Evolutionary conservation across 2,329 filamentous ascomycete genomes (phyloP).

Genomic region (Penicillium sp.): DNA sequence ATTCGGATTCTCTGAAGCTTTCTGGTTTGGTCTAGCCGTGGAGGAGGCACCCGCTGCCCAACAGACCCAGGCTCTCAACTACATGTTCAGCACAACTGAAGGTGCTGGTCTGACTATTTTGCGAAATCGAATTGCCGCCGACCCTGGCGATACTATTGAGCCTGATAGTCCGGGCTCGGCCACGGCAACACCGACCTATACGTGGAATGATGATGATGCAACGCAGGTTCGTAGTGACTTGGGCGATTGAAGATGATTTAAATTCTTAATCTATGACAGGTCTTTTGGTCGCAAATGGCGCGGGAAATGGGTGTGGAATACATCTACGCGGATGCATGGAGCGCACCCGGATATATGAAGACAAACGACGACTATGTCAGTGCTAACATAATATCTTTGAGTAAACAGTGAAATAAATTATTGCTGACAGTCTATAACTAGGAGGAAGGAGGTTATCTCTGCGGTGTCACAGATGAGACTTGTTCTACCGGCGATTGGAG

Average conservation of each 20-base stretch:
- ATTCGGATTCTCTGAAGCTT: constrained; percentile 8
- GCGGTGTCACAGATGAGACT: constrained; percentile 36
- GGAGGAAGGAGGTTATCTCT: constrained; percentile 25
- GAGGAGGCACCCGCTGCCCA: not conserved
- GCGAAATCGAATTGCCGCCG: constrained; percentile 12
- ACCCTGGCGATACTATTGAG: constrained; percentile 8
- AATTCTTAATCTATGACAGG: not conserved
- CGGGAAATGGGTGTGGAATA: not conserved
- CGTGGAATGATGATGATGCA: constrained; percentile 11
- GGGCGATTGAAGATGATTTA: not conserved
- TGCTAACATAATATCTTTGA: not conserved
- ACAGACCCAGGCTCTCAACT: constrained; percentile 4
- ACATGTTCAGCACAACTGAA: constrained; percentile 1
- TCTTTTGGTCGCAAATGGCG: not conserved
- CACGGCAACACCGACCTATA: constrained; percentile 4
- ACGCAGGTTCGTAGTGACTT: constrained; percentile 8
- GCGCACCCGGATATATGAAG: constrained; percentile 49
- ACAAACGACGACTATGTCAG: constrained; percentile 31
- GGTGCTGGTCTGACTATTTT: constrained; percentile 11
- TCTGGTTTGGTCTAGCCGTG: not conserved
- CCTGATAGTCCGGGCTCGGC: constrained; percentile 8
- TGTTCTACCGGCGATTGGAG: constrained; percentile 43
- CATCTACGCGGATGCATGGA: constrained; percentile 42
- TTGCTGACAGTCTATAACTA: not conserved
- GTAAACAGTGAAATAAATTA: not conserved